Percentiles rank a stretch among this genome's conserved stretches.
These are phyloP conservation scores for Adansonia madagascariensis DNA, from an alignment of 441 rosid species.

Conservation along the genomic window DNA sequence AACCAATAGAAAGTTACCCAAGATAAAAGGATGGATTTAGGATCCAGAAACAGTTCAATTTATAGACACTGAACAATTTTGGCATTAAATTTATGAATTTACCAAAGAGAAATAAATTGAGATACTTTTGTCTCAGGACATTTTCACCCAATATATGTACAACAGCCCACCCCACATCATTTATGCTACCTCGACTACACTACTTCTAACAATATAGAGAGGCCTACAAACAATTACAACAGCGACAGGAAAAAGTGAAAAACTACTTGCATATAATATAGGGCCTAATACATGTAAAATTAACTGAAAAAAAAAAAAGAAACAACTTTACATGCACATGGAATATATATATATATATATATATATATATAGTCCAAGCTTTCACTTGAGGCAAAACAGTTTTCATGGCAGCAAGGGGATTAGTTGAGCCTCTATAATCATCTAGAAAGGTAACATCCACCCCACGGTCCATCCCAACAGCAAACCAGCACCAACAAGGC, in stretches of 20 bases:
- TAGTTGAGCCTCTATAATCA: conserved; percentile 5
- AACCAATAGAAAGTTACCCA: neutral
- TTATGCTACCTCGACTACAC: neutral
- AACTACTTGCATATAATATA: neutral
- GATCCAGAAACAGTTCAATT: too few species aligned
- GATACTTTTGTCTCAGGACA: neutral
- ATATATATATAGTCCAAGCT: too few species aligned
- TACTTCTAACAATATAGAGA: neutral
- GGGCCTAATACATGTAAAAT: conserved; percentile 16
- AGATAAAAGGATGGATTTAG: too few species aligned
- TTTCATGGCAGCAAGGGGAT: neutral
- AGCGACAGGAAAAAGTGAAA: neutral
- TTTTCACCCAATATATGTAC: conserved; percentile 23
- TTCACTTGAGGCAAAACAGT: too few species aligned
- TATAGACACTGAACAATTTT: too few species aligned
- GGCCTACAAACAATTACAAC: neutral
- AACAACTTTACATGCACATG: too few species aligned
- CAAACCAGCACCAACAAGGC: conserved; percentile 94
- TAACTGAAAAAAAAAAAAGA: neutral
- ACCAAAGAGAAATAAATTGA: neutral
- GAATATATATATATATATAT: too few species aligned
- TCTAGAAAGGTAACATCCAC: conserved; percentile 77
- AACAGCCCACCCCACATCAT: conserved; percentile 23
- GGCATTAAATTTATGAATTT: neutral
- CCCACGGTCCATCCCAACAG: conserved; percentile 93